Conservation (phyloP, 208 protist species). For the Leishmania aethiopica region DNA sequence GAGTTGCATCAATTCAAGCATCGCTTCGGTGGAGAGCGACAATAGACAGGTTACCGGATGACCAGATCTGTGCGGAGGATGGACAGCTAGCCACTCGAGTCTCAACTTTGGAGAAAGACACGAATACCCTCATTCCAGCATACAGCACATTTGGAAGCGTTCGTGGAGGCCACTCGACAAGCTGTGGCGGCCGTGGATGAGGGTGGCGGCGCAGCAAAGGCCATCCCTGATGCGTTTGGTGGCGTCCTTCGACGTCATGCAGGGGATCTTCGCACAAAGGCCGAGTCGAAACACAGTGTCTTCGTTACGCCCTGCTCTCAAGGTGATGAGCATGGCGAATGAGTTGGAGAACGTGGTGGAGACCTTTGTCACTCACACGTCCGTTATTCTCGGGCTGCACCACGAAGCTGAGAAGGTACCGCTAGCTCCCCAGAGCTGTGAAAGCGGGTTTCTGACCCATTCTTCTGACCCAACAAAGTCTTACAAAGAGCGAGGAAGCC, state of each 20-base stretch:
- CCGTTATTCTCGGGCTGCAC: not conserved
- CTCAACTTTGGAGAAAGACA: too few species aligned
- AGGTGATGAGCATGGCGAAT: not conserved
- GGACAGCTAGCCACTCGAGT: too few species aligned
- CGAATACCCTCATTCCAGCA: too few species aligned
- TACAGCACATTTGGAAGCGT: too few species aligned
- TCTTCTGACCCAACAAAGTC: not conserved
- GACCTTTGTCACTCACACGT: not conserved
- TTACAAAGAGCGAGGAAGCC: not conserved
- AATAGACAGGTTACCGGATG: too few species aligned
- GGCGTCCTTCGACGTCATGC: too few species aligned
- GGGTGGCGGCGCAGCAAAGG: accelerated
- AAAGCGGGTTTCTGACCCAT: not conserved
- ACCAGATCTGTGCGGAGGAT: too few species aligned
- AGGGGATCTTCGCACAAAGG: not conserved
- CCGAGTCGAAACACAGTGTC: not conserved
- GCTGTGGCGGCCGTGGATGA: not conserved
- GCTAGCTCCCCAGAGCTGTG: not conserved
- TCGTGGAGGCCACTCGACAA: too few species aligned
- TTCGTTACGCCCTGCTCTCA: not conserved
- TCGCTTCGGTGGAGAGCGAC: too few species aligned
- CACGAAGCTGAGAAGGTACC: not conserved
- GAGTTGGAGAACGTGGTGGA: not conserved
- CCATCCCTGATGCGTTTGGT: not conserved
- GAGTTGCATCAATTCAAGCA: too few species aligned